Percentiles rank a stretch among this genome's conserved stretches.
Evolutionary conservation across 768 basidiomycete species (phyloP).

Genomic region (Naematelia aurantialba): DNA sequence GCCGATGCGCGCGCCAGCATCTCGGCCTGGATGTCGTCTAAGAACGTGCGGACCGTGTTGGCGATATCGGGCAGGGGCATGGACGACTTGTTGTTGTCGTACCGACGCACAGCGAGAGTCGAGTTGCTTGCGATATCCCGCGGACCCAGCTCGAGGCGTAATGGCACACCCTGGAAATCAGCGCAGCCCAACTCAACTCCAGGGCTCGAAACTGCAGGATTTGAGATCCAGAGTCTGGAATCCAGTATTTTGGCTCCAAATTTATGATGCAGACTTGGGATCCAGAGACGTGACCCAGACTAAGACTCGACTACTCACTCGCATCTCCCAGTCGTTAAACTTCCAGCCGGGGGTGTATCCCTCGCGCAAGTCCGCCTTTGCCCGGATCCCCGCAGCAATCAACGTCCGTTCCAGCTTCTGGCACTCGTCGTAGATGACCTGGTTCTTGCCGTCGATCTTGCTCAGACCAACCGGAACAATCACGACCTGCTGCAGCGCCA

Average conservation of each 20-base stretch:
- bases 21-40: conserved; percentile 80
- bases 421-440: conserved; percentile 69
- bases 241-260: too few species aligned
- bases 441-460: conserved; percentile 54
- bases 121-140: conserved; percentile 72
- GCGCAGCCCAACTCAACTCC: neutral
- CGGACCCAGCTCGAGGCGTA: conserved; percentile 95
- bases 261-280: neutral
- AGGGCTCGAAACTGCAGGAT: too few species aligned
- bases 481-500: conserved; percentile 86
- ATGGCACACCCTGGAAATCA: conserved; percentile 73
- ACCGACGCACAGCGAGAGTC: conserved; percentile 80
- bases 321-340: conserved; percentile 99
- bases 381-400: conserved; percentile 68
- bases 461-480: conserved; percentile 92
- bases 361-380: conserved; percentile 86
- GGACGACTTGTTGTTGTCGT: conserved; percentile 63
- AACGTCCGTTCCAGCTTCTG: conserved; percentile 71
- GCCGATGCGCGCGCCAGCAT: conserved; percentile 78
- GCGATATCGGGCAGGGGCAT: conserved; percentile 57
- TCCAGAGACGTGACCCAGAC: too few species aligned
- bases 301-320: conserved; percentile 56
- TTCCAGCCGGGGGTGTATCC: conserved; percentile 98
- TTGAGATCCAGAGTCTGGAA: too few species aligned
- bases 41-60: conserved; percentile 60